phyloP scores from a whole-genome alignment of 768 basidiomycete genomes.

The Zangia roseola region DNA sequence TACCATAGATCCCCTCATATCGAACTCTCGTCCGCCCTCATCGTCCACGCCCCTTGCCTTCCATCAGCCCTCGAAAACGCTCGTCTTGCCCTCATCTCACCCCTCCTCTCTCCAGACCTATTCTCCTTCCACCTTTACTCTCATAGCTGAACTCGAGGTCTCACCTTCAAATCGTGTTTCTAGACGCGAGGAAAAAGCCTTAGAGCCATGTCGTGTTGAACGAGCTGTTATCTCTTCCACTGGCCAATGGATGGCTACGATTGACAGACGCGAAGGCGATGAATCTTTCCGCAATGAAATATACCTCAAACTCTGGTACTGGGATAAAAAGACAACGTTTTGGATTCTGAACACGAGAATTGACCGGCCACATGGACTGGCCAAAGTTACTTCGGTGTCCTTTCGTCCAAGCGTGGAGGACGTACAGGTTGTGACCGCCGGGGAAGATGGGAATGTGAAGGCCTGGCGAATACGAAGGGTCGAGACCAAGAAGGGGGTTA shows the following conservation, averaged over 20 bases:
- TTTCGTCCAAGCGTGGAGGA: conserved; percentile 58
- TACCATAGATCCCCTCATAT: conserved; percentile 35
- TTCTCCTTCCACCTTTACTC: conserved; percentile 65
- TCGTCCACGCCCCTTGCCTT: conserved; percentile 65
- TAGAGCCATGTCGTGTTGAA: conserved; percentile 78
- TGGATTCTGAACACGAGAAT: conserved; percentile 87
- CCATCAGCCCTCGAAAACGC: conserved; percentile 68
- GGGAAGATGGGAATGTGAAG: conserved; percentile 74
- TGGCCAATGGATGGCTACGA: conserved; percentile 91
- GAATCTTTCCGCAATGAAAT: conserved; percentile 64
- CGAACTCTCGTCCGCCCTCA: conserved; percentile 37
- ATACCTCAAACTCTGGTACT: conserved; percentile 89
- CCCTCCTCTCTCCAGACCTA: conserved; percentile 94
- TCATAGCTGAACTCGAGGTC: conserved; percentile 87
- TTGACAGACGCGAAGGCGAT: conserved; percentile 73
- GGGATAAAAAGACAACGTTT: conserved; percentile 60
- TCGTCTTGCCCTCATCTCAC: conserved; percentile 91
- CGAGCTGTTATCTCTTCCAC: conserved; percentile 59
- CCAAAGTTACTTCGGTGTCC: conserved; percentile 57
- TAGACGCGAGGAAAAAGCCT: conserved; percentile 68
- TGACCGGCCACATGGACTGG: conserved; percentile 78
- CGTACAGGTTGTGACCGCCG: conserved; percentile 66
- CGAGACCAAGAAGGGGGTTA: conserved; percentile 43
- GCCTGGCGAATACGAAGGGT: conserved; percentile 67
- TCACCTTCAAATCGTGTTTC: conserved; percentile 92